Evolutionary conservation across 192 early-diverging fungal species (phyloP).

Genomic region (Backusella tuberculispora): DNA sequence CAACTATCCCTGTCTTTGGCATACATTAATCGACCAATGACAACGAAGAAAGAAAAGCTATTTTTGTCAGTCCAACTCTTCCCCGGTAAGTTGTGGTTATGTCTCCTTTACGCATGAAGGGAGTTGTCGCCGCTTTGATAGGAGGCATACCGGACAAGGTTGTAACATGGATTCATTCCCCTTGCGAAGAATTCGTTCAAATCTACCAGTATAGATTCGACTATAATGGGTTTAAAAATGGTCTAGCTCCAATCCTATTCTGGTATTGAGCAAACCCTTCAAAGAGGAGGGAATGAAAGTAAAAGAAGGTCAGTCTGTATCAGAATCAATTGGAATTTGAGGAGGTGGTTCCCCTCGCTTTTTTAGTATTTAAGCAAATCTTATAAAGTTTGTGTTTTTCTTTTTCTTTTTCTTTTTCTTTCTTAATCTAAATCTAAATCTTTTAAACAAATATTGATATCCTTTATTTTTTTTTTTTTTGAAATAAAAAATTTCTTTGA

Average conservation of each 20-base stretch:
- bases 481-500: no score
- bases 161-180: slow-evolving; percentile 14
- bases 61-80: not conserved
- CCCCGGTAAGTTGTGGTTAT: slow-evolving; percentile 2
- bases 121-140: slow-evolving; percentile 7
- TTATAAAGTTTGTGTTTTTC: slow-evolving; percentile 16
- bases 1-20: slow-evolving; percentile 7
- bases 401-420: slow-evolving; percentile 7
- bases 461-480: not conserved
- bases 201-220: slow-evolving; percentile 4
- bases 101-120: slow-evolving; percentile 8
- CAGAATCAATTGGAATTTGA: slow-evolving; percentile 19
- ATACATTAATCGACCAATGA: slow-evolving; percentile 1
- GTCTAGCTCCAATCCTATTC: slow-evolving; percentile 16
- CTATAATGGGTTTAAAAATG: slow-evolving; percentile 8
- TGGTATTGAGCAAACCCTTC: slow-evolving; percentile 8
- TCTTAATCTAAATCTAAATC: not conserved
- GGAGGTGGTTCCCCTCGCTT: not conserved
- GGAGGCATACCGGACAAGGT: slow-evolving; percentile 13
- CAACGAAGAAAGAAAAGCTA: not conserved
- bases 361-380: slow-evolving; percentile 4
- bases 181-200: slow-evolving; percentile 12
- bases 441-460: slow-evolving; percentile 9
- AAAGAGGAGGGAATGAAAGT: slow-evolving; percentile 20
- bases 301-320: slow-evolving; percentile 23